Evolutionary conservation across 1,139 yeast genomes (phyloP).

Genomic region (Yamadazyma atmosphaerica): DNA sequence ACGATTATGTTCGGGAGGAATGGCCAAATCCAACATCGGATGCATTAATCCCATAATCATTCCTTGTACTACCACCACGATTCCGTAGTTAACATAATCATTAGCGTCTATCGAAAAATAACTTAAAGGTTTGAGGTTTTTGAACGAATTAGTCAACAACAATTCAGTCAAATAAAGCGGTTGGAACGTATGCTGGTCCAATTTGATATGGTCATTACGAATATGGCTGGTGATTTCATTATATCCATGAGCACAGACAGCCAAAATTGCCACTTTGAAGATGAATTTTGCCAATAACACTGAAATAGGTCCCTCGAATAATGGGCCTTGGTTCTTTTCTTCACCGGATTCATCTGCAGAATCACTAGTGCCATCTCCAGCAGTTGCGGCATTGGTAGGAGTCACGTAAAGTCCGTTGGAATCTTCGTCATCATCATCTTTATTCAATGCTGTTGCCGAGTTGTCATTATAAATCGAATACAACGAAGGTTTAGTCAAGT

Average conservation of each 20-base stretch:
- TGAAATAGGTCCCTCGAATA: slow-evolving; percentile 12
- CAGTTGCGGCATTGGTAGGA: slow-evolving; percentile 1
- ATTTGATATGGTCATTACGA: slow-evolving; percentile 48
- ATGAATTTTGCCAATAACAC: slow-evolving; percentile 11
- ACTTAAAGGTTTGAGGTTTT: slow-evolving; percentile 26
- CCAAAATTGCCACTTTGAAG: slow-evolving; percentile 33
- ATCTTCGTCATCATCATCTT: slow-evolving; percentile 28
- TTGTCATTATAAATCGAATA: slow-evolving; percentile 50
- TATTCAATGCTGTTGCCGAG: slow-evolving; percentile 31
- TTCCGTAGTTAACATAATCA: slow-evolving; percentile 17
- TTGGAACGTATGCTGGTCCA: slow-evolving; percentile 29
- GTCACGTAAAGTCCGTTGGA: slow-evolving; percentile 6
- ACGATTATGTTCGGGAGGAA: slow-evolving; percentile 35
- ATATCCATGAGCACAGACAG: slow-evolving; percentile 47
- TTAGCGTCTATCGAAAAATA: slow-evolving; percentile 5
- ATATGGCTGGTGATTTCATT: slow-evolving; percentile 52
- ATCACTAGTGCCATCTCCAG: background rate
- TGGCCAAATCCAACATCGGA: slow-evolving; percentile 57
- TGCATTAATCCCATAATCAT: slow-evolving; percentile 60
- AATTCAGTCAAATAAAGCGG: slow-evolving; percentile 37
- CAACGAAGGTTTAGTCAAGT: slow-evolving; percentile 50
- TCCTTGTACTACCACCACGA: slow-evolving; percentile 50
- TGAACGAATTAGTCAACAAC: slow-evolving; percentile 32
- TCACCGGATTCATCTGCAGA: slow-evolving; percentile 1
- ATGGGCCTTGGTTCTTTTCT: background rate